These are phyloP conservation scores for Blastocystis sp. DNA, from an alignment of 352 stramenopile species.

Conservation along the genomic window DNA sequence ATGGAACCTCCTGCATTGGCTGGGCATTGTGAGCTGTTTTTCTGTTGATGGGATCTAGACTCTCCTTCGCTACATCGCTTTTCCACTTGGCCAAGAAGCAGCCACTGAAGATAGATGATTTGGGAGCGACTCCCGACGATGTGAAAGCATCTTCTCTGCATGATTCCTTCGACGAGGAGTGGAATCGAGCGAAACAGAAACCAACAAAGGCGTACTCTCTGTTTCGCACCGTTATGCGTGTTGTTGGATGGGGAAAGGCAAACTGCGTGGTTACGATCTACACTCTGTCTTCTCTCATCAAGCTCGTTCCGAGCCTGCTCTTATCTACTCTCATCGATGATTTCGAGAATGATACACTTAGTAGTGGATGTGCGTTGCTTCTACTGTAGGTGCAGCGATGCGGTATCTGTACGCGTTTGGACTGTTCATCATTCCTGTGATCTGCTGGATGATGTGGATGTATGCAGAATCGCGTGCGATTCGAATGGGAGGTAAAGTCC, in stretches of 20 bases:
- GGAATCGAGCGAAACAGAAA: background rate
- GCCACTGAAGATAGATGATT: background rate
- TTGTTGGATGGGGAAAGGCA: background rate
- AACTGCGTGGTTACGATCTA: background rate
- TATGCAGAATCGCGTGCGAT: background rate
- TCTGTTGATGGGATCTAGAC: background rate
- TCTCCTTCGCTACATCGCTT: background rate
- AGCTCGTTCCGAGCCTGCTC: constrained; percentile 38
- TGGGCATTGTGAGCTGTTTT: background rate
- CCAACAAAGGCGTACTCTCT: background rate
- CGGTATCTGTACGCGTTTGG: constrained; percentile 2
- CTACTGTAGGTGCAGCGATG: background rate
- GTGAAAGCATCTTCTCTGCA: background rate
- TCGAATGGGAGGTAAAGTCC: background rate
- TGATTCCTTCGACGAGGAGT: background rate
- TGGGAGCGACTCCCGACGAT: background rate
- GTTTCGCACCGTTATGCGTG: background rate
- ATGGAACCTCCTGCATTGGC: background rate
- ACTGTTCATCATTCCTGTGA: constrained; percentile 20
- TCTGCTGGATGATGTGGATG: constrained; percentile 32
- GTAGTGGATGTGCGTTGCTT: background rate
- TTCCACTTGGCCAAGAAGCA: background rate
- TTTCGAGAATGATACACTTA: background rate
- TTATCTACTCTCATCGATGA: background rate
- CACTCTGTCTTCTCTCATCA: background rate